These are phyloP conservation scores for Lyophyllum decastes DNA, from an alignment of 768 basidiomycete species.

Conservation along the genomic window DNA sequence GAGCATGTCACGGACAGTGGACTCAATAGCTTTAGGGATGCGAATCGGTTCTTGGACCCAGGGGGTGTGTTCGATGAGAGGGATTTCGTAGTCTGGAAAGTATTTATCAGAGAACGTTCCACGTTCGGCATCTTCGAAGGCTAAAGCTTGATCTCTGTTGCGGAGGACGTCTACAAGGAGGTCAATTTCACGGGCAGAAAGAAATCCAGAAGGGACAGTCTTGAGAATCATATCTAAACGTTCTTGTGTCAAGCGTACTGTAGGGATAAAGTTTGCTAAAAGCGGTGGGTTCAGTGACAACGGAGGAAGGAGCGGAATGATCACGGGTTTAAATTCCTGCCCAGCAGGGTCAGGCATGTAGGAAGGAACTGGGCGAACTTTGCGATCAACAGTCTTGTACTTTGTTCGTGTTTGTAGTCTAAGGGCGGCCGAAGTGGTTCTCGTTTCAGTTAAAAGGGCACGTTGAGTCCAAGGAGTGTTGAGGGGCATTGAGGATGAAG, in stretches of 20 bases:
- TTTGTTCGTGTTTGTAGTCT: not conserved
- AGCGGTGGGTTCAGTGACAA: constrained; percentile 8
- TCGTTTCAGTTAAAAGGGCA: not conserved
- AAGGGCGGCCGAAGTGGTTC: not conserved
- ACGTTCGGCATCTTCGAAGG: constrained; percentile 22
- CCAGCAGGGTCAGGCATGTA: constrained; percentile 24
- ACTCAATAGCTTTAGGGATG: constrained; percentile 25
- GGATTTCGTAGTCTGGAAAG: constrained; percentile 32
- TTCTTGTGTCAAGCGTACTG: not conserved
- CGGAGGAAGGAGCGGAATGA: constrained; percentile 1
- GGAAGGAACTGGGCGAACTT: constrained; percentile 23
- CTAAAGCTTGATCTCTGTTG: constrained; percentile 15
- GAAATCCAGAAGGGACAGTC: constrained; percentile 1
- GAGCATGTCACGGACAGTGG: constrained; percentile 23
- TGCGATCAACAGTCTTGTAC: constrained; percentile 26
- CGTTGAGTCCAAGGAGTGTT: constrained; percentile 10
- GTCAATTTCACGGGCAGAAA: constrained; percentile 15
- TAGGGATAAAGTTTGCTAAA: constrained; percentile 5
- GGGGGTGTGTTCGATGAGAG: constrained; percentile 31
- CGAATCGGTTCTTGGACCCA: constrained; percentile 30
- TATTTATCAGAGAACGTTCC: constrained; percentile 31
- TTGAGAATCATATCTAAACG: constrained; percentile 14
- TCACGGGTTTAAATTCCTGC: constrained; percentile 20
- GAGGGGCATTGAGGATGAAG: not conserved
- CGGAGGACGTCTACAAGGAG: constrained; percentile 18